These are phyloP conservation scores for Gigaspora rosea DNA, from an alignment of 192 early-diverging fungal genomes.

Conservation along the genomic window DNA sequence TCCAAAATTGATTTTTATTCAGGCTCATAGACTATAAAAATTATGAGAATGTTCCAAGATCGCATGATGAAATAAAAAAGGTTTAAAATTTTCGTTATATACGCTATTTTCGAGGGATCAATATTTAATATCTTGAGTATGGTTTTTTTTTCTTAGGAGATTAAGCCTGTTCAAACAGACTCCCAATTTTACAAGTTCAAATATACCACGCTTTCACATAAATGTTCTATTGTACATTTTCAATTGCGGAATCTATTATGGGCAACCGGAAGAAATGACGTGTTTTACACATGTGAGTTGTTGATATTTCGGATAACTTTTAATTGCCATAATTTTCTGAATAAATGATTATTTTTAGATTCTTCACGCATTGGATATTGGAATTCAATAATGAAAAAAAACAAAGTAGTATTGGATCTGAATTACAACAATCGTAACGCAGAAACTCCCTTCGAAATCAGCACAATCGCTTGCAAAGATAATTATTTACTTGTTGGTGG, in stretches of 20 bases:
- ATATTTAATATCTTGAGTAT: not conserved
- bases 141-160: slow-evolving; percentile 21
- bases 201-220: slow-evolving; percentile 44
- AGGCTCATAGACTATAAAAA: slow-evolving; percentile 31
- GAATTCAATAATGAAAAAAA: slow-evolving; percentile 27
- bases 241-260: slow-evolving; percentile 65
- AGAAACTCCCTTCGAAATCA: slow-evolving; percentile 40
- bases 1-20: slow-evolving; percentile 9
- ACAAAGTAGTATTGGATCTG: slow-evolving; percentile 3
- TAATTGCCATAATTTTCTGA: not conserved
- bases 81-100: not conserved
- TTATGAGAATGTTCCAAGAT: slow-evolving; percentile 18
- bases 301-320: not conserved
- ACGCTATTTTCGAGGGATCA: not conserved
- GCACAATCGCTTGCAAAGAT: slow-evolving; percentile 52
- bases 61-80: slow-evolving; percentile 18
- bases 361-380: slow-evolving; percentile 14
- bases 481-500: slow-evolving; percentile 54
- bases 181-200: slow-evolving; percentile 51
- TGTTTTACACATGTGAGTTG: slow-evolving; percentile 54
- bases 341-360: not conserved
- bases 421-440: slow-evolving; percentile 2
- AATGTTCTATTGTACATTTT: slow-evolving; percentile 62
- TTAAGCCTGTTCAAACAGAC: slow-evolving; percentile 35
- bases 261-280: slow-evolving; percentile 58